Percentiles rank a stretch among this genome's conserved stretches.
These are phyloP conservation scores for Arctium lappa DNA, from an alignment of 129 eudicot species.

Conservation along the genomic window DNA sequence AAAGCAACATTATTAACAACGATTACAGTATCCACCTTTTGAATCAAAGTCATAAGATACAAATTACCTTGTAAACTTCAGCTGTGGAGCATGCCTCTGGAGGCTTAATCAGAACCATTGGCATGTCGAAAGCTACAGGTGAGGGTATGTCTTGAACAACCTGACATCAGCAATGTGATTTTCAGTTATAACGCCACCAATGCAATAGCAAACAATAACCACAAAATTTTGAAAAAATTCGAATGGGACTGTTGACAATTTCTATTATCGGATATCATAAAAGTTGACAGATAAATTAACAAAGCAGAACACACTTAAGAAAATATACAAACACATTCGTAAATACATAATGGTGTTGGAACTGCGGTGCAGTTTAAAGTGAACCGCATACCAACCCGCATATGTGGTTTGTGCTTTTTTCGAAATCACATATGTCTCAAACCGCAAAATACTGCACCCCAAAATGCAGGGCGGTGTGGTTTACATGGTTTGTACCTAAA, in stretches of 20 bases:
- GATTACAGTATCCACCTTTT: background rate
- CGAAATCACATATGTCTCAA: no score
- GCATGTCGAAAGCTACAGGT: conserved; percentile 61
- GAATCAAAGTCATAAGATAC: background rate
- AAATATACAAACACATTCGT: background rate
- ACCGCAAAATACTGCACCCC: background rate
- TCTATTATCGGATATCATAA: background rate
- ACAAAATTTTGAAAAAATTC: background rate
- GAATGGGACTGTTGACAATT: background rate
- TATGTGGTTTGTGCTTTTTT: no score
- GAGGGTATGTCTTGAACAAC: conserved; percentile 73
- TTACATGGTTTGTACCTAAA: background rate
- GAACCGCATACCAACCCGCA: no score
- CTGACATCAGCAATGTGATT: conserved; percentile 31
- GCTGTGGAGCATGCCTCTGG: conserved; percentile 96
- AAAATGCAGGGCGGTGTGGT: no score
- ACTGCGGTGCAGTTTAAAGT: no score
- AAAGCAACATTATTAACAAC: conserved; percentile 9
- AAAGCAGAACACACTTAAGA: background rate
- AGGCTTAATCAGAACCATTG: conserved; percentile 96
- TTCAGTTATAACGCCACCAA: background rate
- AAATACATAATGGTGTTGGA: background rate
- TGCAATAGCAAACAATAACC: background rate
- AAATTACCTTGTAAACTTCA: conserved; percentile 87
- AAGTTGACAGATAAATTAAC: no score